phyloP scores from a whole-genome alignment of 495 filamentous ascomycete genomes.

The Lophium mytilinum region DNA sequence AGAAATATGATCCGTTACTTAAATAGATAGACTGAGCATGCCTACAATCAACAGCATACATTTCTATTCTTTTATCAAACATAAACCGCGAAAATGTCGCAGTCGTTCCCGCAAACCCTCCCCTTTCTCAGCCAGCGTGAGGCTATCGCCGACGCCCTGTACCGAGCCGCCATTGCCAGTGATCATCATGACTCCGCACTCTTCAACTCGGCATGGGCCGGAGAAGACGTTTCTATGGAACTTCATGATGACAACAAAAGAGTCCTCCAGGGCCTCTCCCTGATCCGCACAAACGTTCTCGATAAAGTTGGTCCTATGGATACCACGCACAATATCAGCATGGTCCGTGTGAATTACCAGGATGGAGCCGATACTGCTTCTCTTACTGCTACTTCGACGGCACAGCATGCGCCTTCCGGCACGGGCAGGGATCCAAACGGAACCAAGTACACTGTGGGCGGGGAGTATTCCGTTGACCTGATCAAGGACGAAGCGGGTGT shows the following conservation, averaged over 20 bases:
- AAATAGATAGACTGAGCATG: constrained; percentile 1
- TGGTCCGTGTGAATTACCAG: constrained; percentile 15
- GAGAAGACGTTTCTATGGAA: constrained; percentile 13
- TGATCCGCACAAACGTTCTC: constrained; percentile 11
- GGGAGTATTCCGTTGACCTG: constrained; percentile 14
- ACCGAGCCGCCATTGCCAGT: constrained; percentile 8
- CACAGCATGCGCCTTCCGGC: constrained; percentile 10
- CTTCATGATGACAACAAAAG: constrained; percentile 12
- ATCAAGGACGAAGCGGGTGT: constrained; percentile 13
- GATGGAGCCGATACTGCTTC: constrained; percentile 13
- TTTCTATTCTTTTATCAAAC: not conserved
- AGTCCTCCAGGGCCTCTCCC: constrained; percentile 10
- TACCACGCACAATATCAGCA: constrained; percentile 14
- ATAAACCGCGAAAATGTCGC: not conserved
- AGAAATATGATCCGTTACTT: not conserved
- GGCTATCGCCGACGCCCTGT: constrained; percentile 1
- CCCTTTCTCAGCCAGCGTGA: not conserved
- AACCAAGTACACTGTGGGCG: constrained; percentile 13
- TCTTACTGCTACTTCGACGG: constrained; percentile 13
- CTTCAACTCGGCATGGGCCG: constrained; percentile 10
- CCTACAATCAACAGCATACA: not conserved
- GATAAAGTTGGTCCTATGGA: constrained; percentile 11
- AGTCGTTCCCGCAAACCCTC: not conserved
- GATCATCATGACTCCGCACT: constrained; percentile 11
- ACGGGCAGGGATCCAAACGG: constrained; percentile 13